Evolutionary conservation across 1,139 yeast genomes (phyloP).

Genomic region (Fermentozyma sake): DNA sequence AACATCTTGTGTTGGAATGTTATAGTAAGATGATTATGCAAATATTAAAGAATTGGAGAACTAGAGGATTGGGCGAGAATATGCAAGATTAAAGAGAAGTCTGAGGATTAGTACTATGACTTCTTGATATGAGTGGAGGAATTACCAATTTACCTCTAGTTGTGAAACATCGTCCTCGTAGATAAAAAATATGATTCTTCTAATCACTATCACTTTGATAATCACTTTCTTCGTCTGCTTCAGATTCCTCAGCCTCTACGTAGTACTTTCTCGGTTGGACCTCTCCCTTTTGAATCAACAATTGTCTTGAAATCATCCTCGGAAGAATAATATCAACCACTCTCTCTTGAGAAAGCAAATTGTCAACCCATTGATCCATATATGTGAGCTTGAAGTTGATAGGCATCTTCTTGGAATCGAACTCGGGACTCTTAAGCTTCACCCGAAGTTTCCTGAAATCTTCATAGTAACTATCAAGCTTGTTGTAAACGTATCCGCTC

Average conservation of each 20-base stretch:
- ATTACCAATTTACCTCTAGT: no score
- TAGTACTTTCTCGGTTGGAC: constrained; percentile 35
- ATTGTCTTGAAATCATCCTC: constrained; percentile 37
- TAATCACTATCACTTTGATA: constrained; percentile 26
- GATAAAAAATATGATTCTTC: no score
- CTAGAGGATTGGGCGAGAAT: no score
- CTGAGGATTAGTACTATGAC: no score
- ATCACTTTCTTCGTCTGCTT: constrained; percentile 7
- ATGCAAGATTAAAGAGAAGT: no score
- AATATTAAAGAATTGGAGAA: no score
- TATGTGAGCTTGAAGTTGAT: constrained; percentile 30
- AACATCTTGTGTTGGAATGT: no score
- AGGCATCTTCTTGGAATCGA: constrained; percentile 21
- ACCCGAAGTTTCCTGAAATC: constrained; percentile 52
- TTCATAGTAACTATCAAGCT: constrained; percentile 47
- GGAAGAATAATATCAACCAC: constrained; percentile 62
- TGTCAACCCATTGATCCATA: constrained; percentile 63
- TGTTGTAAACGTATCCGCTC: constrained; percentile 41
- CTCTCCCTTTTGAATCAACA: constrained; percentile 36
- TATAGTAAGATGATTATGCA: no score
- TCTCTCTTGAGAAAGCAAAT: constrained; percentile 43
- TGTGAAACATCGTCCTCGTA: no score
- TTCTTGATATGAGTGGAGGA: no score
- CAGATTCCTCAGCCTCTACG: constrained; percentile 16
- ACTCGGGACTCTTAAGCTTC: constrained; percentile 19